A percentile compares a stretch with the other conserved stretches of the same genome.
Evolutionary conservation across 2,329 filamentous ascomycete species (phyloP).

Genomic region (Cytospora piceae): DNA sequence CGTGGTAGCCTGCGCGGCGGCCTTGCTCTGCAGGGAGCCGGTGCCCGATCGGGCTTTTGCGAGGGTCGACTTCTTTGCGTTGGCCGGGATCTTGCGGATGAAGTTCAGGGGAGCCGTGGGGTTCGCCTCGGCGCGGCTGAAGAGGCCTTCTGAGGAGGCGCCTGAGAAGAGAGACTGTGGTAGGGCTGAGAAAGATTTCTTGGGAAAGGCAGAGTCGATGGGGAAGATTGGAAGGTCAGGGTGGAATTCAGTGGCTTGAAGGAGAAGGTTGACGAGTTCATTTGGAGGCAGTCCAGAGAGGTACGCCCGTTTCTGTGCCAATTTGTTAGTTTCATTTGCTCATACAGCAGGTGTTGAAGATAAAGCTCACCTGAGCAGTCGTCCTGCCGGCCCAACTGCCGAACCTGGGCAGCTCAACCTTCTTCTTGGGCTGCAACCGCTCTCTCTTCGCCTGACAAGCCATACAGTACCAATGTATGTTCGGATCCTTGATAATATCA

Average conservation of each 20-base stretch:
- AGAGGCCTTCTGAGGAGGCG: constrained; percentile 32
- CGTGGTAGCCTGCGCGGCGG: constrained; percentile 20
- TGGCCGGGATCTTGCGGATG: constrained; percentile 41
- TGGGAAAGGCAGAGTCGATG: neutral
- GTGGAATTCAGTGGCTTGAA: constrained; percentile 63
- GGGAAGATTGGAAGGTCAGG: constrained; percentile 70
- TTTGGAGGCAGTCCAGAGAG: constrained; percentile 63
- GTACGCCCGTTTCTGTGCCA: constrained; percentile 61
- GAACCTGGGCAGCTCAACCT: constrained; percentile 31
- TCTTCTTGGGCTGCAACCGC: constrained; percentile 30
- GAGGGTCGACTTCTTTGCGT: constrained; percentile 32
- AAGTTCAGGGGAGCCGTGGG: constrained; percentile 44
- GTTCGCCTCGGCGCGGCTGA: constrained; percentile 42
- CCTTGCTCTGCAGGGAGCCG: constrained; percentile 27
- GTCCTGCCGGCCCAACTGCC: constrained; percentile 44
- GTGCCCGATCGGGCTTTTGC: constrained; percentile 27
- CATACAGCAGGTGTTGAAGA: neutral
- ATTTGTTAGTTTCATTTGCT: neutral
- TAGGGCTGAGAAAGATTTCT: constrained; percentile 33
- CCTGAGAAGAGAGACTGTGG: constrained; percentile 35
- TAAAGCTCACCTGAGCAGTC: constrained; percentile 43
- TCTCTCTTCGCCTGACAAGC: constrained; percentile 58
- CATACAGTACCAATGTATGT: constrained; percentile 72
- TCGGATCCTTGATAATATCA: constrained; percentile 67
- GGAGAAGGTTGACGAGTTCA: constrained; percentile 66